A percentile compares a stretch with the other conserved stretches of the same genome.
Evolutionary conservation across 345 rosid species (phyloP).

Genomic region (Theobroma cacao): DNA sequence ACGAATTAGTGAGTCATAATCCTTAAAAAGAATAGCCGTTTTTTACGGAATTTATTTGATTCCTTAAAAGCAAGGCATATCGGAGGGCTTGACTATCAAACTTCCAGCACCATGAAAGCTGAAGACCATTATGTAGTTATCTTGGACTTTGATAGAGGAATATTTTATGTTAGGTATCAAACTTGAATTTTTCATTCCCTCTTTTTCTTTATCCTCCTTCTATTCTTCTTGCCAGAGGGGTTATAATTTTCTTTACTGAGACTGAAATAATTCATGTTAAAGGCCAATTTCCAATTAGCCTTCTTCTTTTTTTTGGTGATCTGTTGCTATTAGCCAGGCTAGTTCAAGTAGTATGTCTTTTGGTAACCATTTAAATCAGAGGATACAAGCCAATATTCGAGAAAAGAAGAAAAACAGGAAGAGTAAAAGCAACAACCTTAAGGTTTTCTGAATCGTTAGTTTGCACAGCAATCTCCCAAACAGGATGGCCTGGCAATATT

Average conservation of each 20-base stretch:
- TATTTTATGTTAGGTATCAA: not conserved
- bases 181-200: not conserved
- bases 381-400: not conserved
- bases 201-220: not conserved
- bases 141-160: no score
- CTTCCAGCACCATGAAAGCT: not conserved
- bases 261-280: not conserved
- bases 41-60: no score
- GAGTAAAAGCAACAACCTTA: conserved; percentile 39
- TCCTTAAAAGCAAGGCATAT: no score
- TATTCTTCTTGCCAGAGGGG: not conserved
- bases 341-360: not conserved
- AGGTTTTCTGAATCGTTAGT: conserved; percentile 42
- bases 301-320: not conserved
- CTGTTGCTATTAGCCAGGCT: not conserved
- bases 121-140: no score
- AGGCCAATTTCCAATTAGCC: not conserved
- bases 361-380: not conserved
- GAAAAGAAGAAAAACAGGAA: not conserved
- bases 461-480: conserved; percentile 83
- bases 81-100: not conserved
- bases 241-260: not conserved
- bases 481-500: conserved; percentile 61
- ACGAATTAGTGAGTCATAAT: not conserved
- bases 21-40: no score